A percentile compares a stretch with the other conserved stretches of the same genome.
Evolutionary conservation across 2,329 filamentous ascomycete genomes (phyloP).

Genomic region (Botrytis tulipae): DNA sequence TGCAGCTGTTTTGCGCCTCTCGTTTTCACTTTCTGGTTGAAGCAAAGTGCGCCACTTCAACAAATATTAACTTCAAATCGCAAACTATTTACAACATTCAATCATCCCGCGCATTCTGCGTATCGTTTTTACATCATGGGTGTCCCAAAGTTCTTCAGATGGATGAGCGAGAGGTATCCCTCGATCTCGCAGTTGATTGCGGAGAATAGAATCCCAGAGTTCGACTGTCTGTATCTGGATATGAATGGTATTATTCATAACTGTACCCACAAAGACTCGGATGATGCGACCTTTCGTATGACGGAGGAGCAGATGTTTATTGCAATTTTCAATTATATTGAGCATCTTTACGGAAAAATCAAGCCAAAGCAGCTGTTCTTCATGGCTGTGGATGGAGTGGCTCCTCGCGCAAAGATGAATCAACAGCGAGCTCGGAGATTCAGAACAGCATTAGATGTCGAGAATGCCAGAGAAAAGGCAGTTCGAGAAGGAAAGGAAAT

Average conservation of each 20-base stretch:
- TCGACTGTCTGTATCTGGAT: conserved; percentile 93
- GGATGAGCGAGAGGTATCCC: conserved; percentile 98
- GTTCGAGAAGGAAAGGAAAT: conserved; percentile 85
- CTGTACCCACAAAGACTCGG: conserved; percentile 77
- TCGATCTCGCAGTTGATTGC: conserved; percentile 97
- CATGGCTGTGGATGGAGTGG: conserved; percentile 98
- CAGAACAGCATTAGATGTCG: conserved; percentile 86
- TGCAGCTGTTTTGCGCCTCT: background rate
- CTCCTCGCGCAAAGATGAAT: conserved; percentile 98
- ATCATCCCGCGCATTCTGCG: background rate
- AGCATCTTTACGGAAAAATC: conserved; percentile 97
- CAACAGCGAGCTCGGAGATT: conserved; percentile 96
- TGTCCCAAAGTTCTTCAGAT: conserved; percentile 62
- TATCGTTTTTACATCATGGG: conserved; percentile 40
- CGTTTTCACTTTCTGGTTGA: conserved; percentile 32
- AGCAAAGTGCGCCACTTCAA: conserved; percentile 30
- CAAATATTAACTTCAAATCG: conserved; percentile 21
- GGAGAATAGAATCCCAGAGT: conserved; percentile 98
- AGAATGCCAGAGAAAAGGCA: conserved; percentile 88
- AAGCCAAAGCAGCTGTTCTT: conserved; percentile 98
- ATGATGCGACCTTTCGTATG: conserved; percentile 86
- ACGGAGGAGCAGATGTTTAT: conserved; percentile 99
- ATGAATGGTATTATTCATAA: conserved; percentile 99
- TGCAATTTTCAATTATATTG: conserved; percentile 99
- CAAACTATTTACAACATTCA: conserved; percentile 18